Evolutionary conservation across 306 rosid genomes (phyloP), one percentile per base, ranked within the genome.

Genomic region (Pachyrhizus erosus): DNA sequence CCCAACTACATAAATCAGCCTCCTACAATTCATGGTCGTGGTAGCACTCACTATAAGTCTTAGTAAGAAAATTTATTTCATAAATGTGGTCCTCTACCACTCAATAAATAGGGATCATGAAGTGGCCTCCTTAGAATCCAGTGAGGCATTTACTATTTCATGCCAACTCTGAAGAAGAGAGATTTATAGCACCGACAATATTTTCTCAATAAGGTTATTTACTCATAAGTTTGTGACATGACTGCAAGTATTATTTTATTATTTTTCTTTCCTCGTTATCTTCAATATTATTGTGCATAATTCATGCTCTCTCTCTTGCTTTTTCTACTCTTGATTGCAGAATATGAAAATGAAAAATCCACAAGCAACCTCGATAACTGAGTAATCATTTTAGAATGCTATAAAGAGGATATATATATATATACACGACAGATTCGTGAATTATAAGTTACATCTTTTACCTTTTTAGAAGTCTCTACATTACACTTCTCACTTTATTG

Each of bases 21-120:
- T 82, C 60, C 24, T 37, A 18, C n/a, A 79, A 40, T 79, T 75
- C 90, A 82, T 84, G 34, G 26, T 61, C 51, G 80, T 43, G 46
- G 34, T 61, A 43, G 21, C 76, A 57, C 8, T 65, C 29, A 57
- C 48, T 42, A 1, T 1, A 55, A 13, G 52, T 43, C 18, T 40
- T 74, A 17, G 29, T 21, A 21, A 43, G 66, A 81, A 60, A 61
- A 2, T 2, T 18, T 52, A 1, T 62, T 43, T 40, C 18, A 7
- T 0, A 26, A 26, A 76, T 27, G 72, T 52, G 21, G 48, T 69
- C 74, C 55, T 69, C 31, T 42, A 5, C 5, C 9, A 21, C 48
- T 69, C 34, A 62, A 62, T 62, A 62, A 69, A 69, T 69, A 40
- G 54, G 69, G 21, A 69, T 40, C 54, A 69, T 37, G 46, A 69